Conservation (phyloP, 2,329 filamentous ascomycete genomes). For the Fusarium caatingaense region DNA sequence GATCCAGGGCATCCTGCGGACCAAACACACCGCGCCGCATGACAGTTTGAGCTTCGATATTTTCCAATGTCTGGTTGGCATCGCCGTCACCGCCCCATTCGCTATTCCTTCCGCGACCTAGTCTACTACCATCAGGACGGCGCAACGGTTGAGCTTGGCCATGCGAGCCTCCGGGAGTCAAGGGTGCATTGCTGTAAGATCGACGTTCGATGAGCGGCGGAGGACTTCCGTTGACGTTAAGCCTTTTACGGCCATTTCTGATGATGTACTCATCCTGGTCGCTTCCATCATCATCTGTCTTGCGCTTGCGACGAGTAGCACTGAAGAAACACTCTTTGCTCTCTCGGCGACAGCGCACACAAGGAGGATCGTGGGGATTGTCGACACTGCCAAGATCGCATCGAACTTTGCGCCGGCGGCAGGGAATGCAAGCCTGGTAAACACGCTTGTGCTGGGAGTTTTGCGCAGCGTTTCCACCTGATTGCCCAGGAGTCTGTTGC, state of each 20-base stretch:
- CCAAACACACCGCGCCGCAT: conserved; percentile 83
- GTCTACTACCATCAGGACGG: conserved; percentile 63
- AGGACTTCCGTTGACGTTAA: conserved; percentile 61
- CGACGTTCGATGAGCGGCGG: conserved; percentile 58
- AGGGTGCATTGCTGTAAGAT: conserved; percentile 64
- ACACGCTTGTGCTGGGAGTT: conserved; percentile 67
- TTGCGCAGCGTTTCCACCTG: conserved; percentile 28
- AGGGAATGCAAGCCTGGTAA: conserved; percentile 73
- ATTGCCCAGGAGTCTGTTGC: conserved; percentile 35
- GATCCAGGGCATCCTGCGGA: conserved; percentile 90
- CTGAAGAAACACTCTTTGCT: conserved; percentile 98
- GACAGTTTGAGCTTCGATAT: conserved; percentile 71
- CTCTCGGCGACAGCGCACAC: conserved; percentile 91
- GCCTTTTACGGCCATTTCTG: conserved; percentile 78
- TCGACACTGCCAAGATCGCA: conserved; percentile 82
- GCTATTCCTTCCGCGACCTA: conserved; percentile 41
- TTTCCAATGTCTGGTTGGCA: conserved; percentile 71
- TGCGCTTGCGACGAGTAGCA: conserved; percentile 91
- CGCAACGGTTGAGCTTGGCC: conserved; percentile 74
- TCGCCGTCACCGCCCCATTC: conserved; percentile 62
- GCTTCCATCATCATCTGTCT: conserved; percentile 69
- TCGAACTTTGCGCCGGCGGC: conserved; percentile 70
- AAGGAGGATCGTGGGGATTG: conserved; percentile 92
- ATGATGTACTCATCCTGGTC: conserved; percentile 74
- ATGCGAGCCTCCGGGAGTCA: conserved; percentile 73